Evolutionary conservation across 176 grass and related monocot species (phyloP), one percentile per base, ranked within the genome.

Genomic region (Chrysopogon serrulatus): DNA sequence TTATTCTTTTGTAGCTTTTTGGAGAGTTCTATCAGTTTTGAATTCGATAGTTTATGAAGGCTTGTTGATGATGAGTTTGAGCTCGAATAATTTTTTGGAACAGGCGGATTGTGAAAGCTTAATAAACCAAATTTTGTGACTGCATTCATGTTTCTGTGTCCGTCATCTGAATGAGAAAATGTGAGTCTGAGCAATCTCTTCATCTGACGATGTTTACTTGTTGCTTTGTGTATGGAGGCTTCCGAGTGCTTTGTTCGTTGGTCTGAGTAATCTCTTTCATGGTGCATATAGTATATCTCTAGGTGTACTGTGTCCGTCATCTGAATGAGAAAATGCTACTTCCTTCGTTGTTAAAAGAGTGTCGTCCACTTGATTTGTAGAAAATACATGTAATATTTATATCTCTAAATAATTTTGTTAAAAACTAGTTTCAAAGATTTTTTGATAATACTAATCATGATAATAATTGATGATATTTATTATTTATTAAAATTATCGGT

Each of bases 1-100:
- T 60, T 37, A 8, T 69, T 72, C 8, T 39, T 78, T 85, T 5
- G 35, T 78, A 72, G 83, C 24, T 28, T 70, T 81, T 48, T 15
- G 10, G 24, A 47, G 74, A 83, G 79, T 33, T 76, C n/a, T 45
- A 10, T 40, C 74, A 74, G 45, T 90, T 87, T 84, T 87, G 84
- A 16, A 41, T 65, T 53, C 10, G 14, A 27, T 87, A 80, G 84
- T 70, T 23, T 1, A 60, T 60, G 37, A 12, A 26, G 43, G 27
- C 59, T 68, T 79, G 39, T 65, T 73, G 28, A 47, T 47, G 32
- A 42, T 16, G 79, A 74, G 68, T 40, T 74, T 72, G 68, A 53
- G 40, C 68, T 68, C 19, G 32, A 90, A 87, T 87, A 90, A 87
- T 80, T 74, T 48, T 48, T 74, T 87, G 40, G 69, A 76, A 87